Conservation (phyloP, 1,284 basidiomycete species). For the Cutaneotrichosporon mucoides region DNA sequence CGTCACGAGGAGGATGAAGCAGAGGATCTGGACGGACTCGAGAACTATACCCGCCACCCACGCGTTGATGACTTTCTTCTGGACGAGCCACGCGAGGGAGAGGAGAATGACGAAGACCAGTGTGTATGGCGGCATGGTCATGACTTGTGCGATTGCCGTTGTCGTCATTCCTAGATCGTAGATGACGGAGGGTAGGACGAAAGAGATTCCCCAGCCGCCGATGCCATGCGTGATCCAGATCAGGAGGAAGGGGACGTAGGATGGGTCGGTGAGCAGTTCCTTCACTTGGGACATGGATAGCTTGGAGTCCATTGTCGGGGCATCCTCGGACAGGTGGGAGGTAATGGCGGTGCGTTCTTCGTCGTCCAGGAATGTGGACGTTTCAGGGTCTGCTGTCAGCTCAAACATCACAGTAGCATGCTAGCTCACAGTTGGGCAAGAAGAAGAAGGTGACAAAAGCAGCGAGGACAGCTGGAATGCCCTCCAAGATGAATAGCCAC, state of each 20-base stretch:
- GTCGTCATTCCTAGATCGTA: conserved; percentile 9
- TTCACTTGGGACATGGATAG: not conserved
- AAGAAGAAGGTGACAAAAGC: conserved; percentile 49
- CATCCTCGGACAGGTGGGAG: conserved; percentile 5
- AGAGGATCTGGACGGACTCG: conserved; percentile 6
- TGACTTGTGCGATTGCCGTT: conserved; percentile 12
- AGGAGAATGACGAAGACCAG: conserved; percentile 14
- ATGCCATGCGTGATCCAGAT: conserved; percentile 17
- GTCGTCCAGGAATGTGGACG: conserved; percentile 1
- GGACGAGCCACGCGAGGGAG: conserved; percentile 6
- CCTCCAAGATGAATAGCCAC: conserved; percentile 54
- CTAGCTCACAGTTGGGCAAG: conserved; percentile 48
- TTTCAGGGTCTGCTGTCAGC: conserved; percentile 12
- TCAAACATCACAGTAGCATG: no score
- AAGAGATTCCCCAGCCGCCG: conserved; percentile 14
- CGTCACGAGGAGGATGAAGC: conserved; percentile 9
- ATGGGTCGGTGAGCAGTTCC: not conserved
- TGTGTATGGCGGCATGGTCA: conserved; percentile 17
- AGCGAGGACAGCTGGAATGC: conserved; percentile 31
- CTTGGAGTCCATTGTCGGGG: conserved; percentile 1
- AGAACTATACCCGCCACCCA: conserved; percentile 2
- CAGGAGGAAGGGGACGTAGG: conserved; percentile 6
- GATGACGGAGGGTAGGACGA: conserved; percentile 12
- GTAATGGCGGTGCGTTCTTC: not conserved
- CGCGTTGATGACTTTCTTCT: not conserved